Evolutionary conservation across 306 rosid genomes (phyloP), one percentile per base, ranked within the genome.

Genomic region (Corylus americana): DNA sequence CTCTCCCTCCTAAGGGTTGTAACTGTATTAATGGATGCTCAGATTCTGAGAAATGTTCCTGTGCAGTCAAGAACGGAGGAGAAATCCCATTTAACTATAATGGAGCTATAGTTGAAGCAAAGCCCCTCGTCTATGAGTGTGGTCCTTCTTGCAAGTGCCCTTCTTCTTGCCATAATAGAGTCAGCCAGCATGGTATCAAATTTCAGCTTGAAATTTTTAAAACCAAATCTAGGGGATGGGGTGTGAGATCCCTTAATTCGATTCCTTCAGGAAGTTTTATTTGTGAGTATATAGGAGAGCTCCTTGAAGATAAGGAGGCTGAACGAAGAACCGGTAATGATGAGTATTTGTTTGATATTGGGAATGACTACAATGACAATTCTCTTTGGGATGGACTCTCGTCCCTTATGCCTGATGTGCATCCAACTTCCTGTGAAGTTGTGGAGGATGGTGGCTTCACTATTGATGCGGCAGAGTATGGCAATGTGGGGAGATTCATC

Each of bases 201-300:
- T 85, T 90, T 82, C 98, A 88, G 70, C 93, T 95, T 55, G 97
- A 95, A 85, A 79, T 95, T 57, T 95, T 95, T 77, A 92, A 95
- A 85, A 94, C 98, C 66, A 55, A 77, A 20, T 20, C 87, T 27
- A 89, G 88, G 90, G 98, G 98, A 78, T 94, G 98, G 98, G 98
- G 98, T 37, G 97, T 94, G 79, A 87, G 98, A 81, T 94, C 97
- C 77, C 84, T 94, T 44, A 90, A 90, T 88, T 94, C 94, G 59
- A 92, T 92, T 55, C 83, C 98, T 77, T 94, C 98, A 0, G 98
- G 98, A 80, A 90, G 97, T 82, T 94, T 90, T 83, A 90, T 92
- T 64, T 94, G 98, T 1, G 97, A 94, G 81, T 94, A 92, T 81
- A 79, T 92, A 53, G 98, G 98, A 78, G 97, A 92, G 91, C 90